Evolutionary conservation across 345 rosid species (phyloP), one percentile per base, ranked within the genome.

Genomic region (Melaleuca alternifolia): DNA sequence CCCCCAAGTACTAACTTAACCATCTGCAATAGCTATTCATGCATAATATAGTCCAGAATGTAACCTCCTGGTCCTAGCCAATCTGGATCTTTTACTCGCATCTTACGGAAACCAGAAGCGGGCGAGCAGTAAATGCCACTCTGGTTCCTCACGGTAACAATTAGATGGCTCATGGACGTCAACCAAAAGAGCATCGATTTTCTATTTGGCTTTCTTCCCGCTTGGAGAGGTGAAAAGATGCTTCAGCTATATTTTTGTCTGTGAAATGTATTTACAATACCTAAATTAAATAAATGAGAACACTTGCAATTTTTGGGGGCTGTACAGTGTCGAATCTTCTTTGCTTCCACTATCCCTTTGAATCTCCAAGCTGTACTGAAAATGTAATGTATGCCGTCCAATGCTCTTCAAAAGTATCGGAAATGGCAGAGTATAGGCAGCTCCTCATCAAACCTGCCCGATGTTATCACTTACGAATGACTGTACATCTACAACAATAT

Each of bases 291-390:
- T 71, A 71, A 71, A 71, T 71, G 26, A 71, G 24, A 10, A 71
- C 44, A 71, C 81, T 37, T 51, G 12, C 50, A 84, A 23, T 75
- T 71, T 54, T 50, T 5, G 8, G 30, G 48, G 79, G 82, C 88
- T 88, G 88, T 88, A 76, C 89, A 86, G 23, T 76, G 61, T 86
- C 5, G 13, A 71, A 83, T 48, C 54, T 57, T 76, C 61, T 54
- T 33, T 83, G 54, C 44, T 81, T 75, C 54, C 16, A 50, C 28
- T 65, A 44, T 84, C 11, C 30, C 28, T 33, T 79, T 75, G 37
- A 4, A 10, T 41, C 18, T 54, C 86, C 61, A 37, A 83, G 53
- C 59, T 52, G 61, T 56, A 84, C 65, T 54, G 85, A 54, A 11
- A 52, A 83, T 65, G 79, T 71, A 71, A 71, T 37, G 48, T 18